Base-by-base conservation (phyloP, 768 basidiomycete genomes). In the Suillus tomentosus region DNA sequence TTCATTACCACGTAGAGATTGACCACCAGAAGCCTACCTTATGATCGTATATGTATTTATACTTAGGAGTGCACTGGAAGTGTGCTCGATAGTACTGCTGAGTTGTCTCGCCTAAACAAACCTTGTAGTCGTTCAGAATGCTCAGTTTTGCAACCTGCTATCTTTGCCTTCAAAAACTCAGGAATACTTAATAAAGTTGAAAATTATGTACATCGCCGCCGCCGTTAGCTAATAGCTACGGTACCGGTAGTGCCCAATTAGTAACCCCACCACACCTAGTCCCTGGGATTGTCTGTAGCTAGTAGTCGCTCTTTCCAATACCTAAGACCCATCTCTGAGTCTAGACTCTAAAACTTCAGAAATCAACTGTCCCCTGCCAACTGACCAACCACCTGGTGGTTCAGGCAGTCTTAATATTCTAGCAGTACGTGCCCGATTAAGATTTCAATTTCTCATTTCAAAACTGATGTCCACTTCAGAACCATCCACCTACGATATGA, bases 11-110 rank as follows among this genome's bases (percentile, higher is more conserved):
- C 17, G 3, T n/a, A 39, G 24, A 31, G 19, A 58, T 42, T 17
- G 56, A 57, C 17, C 31, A n/a, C 53, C 10, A 54, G 53, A 36
- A 27, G 51, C 53, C 31, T 54, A 54, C 53, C 34, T 54, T 54
- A 54, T n/a, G 19, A 19, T 34, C 14, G 36, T 39, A 37, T 56
- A 39, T 22, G 36, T 55, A 55, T n/a, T 36, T 54, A 54, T 54
- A 11, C 19, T 36, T 34, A 54, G 34, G 34, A 54, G 34, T 36
- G 19, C 34, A 54, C 31, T 19, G 17, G 51, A 13, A 1, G 19
- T n/a, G 31, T 54, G 31, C 53, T 54, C 19, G 19, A 54, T 36
- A 54, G 53, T 53, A 31, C 27, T 31, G 9, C 51, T 53, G 27
- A 53, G 9, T 34, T 34, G n/a, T 14, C 31, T 53, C 31, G 51